Conservation (phyloP, 1,284 basidiomycete species). For the Mycosarcoma mackinlayi region DNA sequence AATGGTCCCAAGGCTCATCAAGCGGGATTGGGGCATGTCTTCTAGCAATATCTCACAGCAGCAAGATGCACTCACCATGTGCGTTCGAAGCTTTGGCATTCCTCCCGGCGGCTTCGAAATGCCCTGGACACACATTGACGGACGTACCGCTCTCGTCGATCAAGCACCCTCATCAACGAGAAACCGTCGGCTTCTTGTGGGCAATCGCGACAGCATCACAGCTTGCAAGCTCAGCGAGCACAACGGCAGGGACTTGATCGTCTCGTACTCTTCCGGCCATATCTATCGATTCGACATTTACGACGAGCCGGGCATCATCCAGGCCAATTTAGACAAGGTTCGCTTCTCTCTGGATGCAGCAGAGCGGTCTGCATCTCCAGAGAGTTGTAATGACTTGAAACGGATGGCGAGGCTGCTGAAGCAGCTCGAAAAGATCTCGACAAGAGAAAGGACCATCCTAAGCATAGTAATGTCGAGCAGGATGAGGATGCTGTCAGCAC, state of each 20-base stretch:
- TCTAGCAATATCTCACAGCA: slow-evolving; percentile 63
- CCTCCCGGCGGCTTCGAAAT: slow-evolving; percentile 67
- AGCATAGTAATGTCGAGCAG: too few species aligned
- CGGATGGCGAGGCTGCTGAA: not conserved
- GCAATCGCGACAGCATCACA: slow-evolving; percentile 55
- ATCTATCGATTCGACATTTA: slow-evolving; percentile 66
- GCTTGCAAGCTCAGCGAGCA: slow-evolving; percentile 62
- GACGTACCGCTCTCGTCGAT: slow-evolving; percentile 16
- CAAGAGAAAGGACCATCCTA: too few species aligned
- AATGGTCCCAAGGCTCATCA: slow-evolving; percentile 76
- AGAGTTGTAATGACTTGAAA: too few species aligned
- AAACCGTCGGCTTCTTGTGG: slow-evolving; percentile 16
- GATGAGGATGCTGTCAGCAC: too few species aligned
- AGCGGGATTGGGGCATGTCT: slow-evolving; percentile 79
- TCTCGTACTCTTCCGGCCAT: slow-evolving; percentile 58
- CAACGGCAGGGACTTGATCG: slow-evolving; percentile 59
- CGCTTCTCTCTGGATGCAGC: slow-evolving; percentile 9
- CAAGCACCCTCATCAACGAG: slow-evolving; percentile 3
- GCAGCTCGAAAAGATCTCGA: not conserved
- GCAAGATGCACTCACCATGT: slow-evolving; percentile 75
- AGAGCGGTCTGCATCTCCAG: slow-evolving; percentile 10
- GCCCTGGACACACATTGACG: slow-evolving; percentile 21
- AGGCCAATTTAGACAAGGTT: slow-evolving; percentile 25
- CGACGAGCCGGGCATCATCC: slow-evolving; percentile 43
- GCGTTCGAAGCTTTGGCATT: slow-evolving; percentile 85